phyloP scores from a whole-genome alignment of 2,329 filamentous ascomycete species.

The Diaporthe humulicola region DNA sequence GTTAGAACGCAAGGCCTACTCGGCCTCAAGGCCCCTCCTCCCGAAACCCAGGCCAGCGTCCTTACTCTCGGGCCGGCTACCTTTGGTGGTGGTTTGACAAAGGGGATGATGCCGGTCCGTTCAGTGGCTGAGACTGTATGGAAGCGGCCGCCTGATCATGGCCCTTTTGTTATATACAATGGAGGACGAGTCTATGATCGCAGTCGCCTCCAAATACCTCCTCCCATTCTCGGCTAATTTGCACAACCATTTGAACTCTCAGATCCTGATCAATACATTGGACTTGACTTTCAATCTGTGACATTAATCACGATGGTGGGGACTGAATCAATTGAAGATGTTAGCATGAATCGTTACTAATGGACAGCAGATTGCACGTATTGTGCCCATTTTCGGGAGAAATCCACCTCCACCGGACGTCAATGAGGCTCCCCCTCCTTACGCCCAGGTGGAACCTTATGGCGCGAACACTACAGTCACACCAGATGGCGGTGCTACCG shows the following conservation, averaged over 20 bases:
- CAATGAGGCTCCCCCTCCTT: not conserved
- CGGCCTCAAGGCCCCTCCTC: not conserved
- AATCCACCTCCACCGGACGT: not conserved
- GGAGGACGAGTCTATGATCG: not conserved
- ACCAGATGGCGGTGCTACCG: not conserved
- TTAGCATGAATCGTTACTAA: not conserved
- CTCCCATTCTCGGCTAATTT: too few species aligned
- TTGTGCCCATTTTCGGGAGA: not conserved
- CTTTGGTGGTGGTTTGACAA: not conserved
- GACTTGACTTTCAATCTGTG: not conserved
- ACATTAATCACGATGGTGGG: not conserved
- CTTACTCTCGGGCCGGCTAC: not conserved
- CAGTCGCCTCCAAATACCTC: not conserved
- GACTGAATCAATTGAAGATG: not conserved
- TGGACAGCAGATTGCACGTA: not conserved
- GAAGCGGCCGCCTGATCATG: not conserved
- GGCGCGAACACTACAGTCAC: not conserved
- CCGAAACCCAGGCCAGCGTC: not conserved
- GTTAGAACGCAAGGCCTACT: not conserved
- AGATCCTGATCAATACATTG: not conserved
- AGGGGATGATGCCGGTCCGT: constrained; percentile 20
- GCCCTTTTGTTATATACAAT: not conserved
- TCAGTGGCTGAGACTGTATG: not conserved
- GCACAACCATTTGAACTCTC: not conserved
- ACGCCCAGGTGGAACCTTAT: not conserved